phyloP scores from a whole-genome alignment of 306 rosid species.

The Vicia villosa region DNA sequence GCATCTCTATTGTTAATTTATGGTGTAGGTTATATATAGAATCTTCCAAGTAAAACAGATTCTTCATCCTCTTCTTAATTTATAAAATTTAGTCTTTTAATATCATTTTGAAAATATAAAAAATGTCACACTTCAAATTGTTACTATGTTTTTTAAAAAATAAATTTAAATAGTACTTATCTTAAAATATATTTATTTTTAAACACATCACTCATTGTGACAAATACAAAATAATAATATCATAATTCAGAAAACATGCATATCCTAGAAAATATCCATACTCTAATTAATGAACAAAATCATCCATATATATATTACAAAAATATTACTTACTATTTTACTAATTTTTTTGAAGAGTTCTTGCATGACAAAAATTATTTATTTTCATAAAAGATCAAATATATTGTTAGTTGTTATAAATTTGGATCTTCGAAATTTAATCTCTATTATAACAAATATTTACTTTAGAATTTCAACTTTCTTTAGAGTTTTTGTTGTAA shows the following conservation, averaged over 20 bases:
- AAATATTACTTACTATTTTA: too few relatives aligned
- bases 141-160: background rate
- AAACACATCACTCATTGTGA: background rate
- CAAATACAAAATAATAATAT: background rate
- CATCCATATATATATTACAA: background rate
- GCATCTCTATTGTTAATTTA: conserved; percentile 16
- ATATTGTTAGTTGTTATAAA: too few relatives aligned
- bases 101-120: background rate
- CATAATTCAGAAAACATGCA: background rate
- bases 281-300: background rate
- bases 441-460: too few relatives aligned
- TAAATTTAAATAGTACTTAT: background rate
- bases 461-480: too few relatives aligned
- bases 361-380: too few relatives aligned
- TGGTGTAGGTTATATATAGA: background rate
- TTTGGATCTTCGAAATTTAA: too few relatives aligned
- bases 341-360: too few relatives aligned
- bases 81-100: background rate
- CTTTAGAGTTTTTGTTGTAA: too few relatives aligned
- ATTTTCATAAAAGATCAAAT: too few relatives aligned
- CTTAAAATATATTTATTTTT: background rate
- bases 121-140: background rate
- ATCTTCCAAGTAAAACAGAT: conserved; percentile 13
- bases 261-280: background rate
- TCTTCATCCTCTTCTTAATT: background rate